Conservation (phyloP, 306 rosid genomes). For the Lithocarpus polystachyus region DNA sequence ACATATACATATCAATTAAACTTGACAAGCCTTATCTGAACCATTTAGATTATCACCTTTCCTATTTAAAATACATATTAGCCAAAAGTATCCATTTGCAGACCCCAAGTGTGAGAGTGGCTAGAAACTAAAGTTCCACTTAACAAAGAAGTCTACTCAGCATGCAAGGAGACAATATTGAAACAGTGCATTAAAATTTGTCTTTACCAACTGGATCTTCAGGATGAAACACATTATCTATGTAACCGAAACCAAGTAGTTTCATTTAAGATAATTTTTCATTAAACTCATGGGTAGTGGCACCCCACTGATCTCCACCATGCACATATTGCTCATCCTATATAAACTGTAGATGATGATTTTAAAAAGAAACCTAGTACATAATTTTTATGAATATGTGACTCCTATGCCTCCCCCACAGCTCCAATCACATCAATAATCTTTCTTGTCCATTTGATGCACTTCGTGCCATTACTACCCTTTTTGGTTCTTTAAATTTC, state of each 20-base stretch:
- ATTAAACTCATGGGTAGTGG: neutral
- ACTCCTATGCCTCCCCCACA: neutral
- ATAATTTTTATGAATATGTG: neutral
- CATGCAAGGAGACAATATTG: neutral
- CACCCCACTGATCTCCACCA: neutral
- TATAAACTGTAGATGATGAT: neutral
- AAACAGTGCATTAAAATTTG: neutral
- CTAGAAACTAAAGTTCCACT: neutral
- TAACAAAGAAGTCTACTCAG: neutral
- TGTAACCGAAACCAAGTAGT: neutral
- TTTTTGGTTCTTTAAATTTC: too few relatives aligned
- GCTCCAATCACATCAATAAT: neutral
- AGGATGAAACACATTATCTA: neutral
- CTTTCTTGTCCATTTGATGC: too few relatives aligned
- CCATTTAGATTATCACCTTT: neutral
- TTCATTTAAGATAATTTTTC: neutral
- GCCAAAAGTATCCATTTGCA: neutral
- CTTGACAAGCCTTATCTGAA: neutral
- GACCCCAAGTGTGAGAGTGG: neutral
- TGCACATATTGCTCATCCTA: neutral
- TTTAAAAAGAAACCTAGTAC: neutral
- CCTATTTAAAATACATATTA: neutral
- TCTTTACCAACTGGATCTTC: neutral
- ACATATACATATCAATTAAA: neutral
- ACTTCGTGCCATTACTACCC: too few relatives aligned